Evolutionary conservation across 305 asterid species (phyloP).

Genomic region (Fraxinus dipetala): DNA sequence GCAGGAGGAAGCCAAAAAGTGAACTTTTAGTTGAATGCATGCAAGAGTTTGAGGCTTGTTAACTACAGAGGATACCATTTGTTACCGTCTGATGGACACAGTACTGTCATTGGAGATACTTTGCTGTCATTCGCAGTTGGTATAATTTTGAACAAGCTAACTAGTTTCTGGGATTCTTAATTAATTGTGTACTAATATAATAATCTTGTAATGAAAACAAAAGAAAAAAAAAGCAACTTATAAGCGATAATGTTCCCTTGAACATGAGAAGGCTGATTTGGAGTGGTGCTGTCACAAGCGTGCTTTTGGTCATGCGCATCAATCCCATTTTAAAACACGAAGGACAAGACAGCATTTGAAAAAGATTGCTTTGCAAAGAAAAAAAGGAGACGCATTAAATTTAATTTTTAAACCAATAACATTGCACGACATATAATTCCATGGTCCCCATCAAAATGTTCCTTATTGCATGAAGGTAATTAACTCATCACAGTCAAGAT

Average conservation of each 20-base stretch:
- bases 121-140: constrained; percentile 19
- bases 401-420: no score
- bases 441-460: background rate
- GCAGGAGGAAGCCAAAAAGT: constrained; percentile 10
- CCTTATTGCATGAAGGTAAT: background rate
- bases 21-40: constrained; percentile 26
- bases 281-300: constrained; percentile 7
- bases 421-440: no score
- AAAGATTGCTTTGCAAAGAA: background rate
- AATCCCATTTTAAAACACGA: constrained; percentile 1
- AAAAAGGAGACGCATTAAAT: no score
- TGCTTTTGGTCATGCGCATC: constrained; percentile 10
- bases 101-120: constrained; percentile 24
- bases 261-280: constrained; percentile 1
- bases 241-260: background rate
- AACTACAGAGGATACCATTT: constrained; percentile 28
- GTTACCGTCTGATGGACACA: constrained; percentile 33
- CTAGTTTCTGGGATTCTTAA: background rate
- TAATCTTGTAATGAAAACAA: background rate
- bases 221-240: background rate
- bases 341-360: constrained; percentile 3
- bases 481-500: background rate
- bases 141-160: constrained; percentile 10
- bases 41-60: constrained; percentile 30
- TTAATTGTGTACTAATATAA: background rate